A percentile compares a stretch with the other conserved stretches of the same genome.
Conservation (phyloP, 768 basidiomycete genomes). For the Calvatia gigantea region DNA sequence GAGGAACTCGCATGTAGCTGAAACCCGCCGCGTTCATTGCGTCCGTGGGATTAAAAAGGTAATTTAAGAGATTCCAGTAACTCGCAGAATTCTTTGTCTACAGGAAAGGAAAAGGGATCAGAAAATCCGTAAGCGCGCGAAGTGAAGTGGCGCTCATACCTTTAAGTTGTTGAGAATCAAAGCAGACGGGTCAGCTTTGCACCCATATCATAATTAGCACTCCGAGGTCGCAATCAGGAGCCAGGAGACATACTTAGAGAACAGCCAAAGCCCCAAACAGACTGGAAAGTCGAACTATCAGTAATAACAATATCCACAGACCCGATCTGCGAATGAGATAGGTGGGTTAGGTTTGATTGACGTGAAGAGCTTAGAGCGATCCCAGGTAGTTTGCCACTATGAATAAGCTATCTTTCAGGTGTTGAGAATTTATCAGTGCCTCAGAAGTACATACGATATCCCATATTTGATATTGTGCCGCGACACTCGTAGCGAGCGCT, state of each 20-base stretch:
- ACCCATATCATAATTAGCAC: background rate
- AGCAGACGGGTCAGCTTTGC: slow-evolving; percentile 66
- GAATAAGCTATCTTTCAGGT: background rate
- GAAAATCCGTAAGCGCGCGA: background rate
- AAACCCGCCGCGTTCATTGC: slow-evolving; percentile 60
- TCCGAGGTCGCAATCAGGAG: background rate
- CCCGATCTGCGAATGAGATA: slow-evolving; percentile 49
- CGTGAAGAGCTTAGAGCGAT: slow-evolving; percentile 43
- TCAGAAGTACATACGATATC: slow-evolving; percentile 38
- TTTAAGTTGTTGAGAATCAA: slow-evolving; percentile 55
- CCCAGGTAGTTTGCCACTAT: slow-evolving; percentile 57
- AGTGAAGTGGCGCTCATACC: slow-evolving; percentile 28
- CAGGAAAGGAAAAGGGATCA: background rate
- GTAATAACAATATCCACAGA: slow-evolving; percentile 55
- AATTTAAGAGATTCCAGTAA: slow-evolving; percentile 54
- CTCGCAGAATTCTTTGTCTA: slow-evolving; percentile 45
- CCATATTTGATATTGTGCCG: slow-evolving; percentile 44
- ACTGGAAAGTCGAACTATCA: slow-evolving; percentile 50
- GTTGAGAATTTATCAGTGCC: background rate
- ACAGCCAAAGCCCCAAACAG: slow-evolving; percentile 61
- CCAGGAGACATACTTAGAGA: slow-evolving; percentile 43
- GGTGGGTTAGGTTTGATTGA: slow-evolving; percentile 37
- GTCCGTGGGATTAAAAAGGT: slow-evolving; percentile 60
- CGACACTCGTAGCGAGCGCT: slow-evolving; percentile 8
- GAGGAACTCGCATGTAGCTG: slow-evolving; percentile 59